Evolutionary conservation across 2,329 filamentous ascomycete species (phyloP), one percentile per base, ranked within the genome.

Genomic region (Penicillium sp.): DNA sequence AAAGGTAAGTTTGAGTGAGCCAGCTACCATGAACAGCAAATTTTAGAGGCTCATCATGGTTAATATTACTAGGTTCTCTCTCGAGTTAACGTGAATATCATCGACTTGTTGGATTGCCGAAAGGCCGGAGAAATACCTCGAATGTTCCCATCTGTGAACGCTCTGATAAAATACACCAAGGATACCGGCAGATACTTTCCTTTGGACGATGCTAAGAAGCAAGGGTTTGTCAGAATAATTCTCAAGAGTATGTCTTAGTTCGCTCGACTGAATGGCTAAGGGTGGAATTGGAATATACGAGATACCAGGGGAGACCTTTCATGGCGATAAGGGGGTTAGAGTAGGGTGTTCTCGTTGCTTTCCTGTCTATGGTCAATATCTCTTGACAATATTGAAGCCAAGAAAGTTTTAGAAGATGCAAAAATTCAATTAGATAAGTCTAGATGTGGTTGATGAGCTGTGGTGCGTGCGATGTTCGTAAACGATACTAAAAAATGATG

Each of bases 71-170:
- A 71, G 66, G 62, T 61, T 5, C 49, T 71, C 4, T 54, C 53
- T 1, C 51, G 26, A 2, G 54, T 69, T 1, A 46, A 68, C 33
- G 64, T 71, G 26, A 71, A 70, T 50, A 57, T 69, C 8, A 58
- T 71, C 8, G 68, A 72, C 51, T 21, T 71, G 3, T 49, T 71
- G 8, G 65, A 72, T 2, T 59, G 59, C 35, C 64, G 63, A 30
- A 33, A 33, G 9, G 12, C 28, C 1, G 52, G 58, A 0, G n/a
- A 26, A 5, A 24, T 23, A 16, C 59, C 62, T 20, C 50, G 11
- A n/a, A 47, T 28, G 18, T 66, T 68, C 55, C 23, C 20, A 8
- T 66, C 38, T 20, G 2, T 49, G 16, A 12, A 9, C 1, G 47
- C 57, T 8, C 55, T 69, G 26, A 45, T 50, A 4, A 9, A 57